Evolutionary conservation across 148 eudicot genomes (phyloP), one percentile per base, ranked within the genome.

Genomic region (Gaultheria prostrata): DNA sequence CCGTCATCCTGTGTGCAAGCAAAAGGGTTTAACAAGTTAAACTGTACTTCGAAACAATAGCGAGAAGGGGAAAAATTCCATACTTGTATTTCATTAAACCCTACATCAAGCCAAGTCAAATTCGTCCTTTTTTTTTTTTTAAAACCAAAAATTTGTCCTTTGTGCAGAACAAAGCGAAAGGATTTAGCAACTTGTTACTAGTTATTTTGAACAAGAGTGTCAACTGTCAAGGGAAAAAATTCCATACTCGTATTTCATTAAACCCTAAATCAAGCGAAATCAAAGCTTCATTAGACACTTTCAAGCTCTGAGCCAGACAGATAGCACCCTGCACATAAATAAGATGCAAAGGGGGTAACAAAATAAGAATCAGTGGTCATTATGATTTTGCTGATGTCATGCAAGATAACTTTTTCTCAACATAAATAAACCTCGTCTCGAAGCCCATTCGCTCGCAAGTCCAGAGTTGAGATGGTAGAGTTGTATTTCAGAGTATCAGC

Each of bases 191-290:
- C 53, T 49, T n/a, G 51, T 33, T 33, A 33, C 35, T 33, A 54
- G 32, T 33, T 17, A 83, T 51, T 39, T 11, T 74, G 49, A 28
- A 28, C 51, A 46, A 54, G 10, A 48, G 49, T 9, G 30, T 17
- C 9, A 45, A n/a, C 43, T 39, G 43, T 39, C 43, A 39, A 24
- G 46, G 59, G 51, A 83, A 18, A 28, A 28, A 77, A 76, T 85
- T n/a, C 11, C 86, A 28, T 93, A 96, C 99, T 84, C 99, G 89
- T 82, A 96, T 96, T 88, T 96, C 99, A 86, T 96, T 96, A 83
- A 88, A 96, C 49, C 92, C 95, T 86, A 96, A 86, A 88, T 96
- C 94, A 24, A 96, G 92, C 18, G 95, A 89, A 77, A 92, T 88
- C 89, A 96, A 87, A 84, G 93, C 89, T 83, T 94, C 99, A 77